These are phyloP conservation scores for Aspergillaceae sp. DNA, from an alignment of 2,329 filamentous ascomycete species.

Conservation along the genomic window DNA sequence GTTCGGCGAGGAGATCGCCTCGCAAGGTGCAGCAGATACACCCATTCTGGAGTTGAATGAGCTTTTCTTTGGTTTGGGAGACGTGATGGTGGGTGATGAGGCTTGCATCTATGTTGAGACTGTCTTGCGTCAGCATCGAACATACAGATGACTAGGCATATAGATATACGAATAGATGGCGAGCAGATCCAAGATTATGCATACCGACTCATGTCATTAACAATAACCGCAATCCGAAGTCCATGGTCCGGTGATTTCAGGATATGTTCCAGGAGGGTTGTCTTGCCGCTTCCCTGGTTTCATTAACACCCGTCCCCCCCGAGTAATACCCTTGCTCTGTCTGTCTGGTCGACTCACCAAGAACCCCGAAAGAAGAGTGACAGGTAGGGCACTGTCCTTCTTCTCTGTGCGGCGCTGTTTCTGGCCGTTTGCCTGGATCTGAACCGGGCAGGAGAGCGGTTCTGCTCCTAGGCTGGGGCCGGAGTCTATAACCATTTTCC, in stretches of 20 bases:
- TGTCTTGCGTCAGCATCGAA: constrained; percentile 11
- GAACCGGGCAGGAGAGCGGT: constrained; percentile 1
- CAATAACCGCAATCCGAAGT: constrained; percentile 60
- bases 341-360: constrained; percentile 31
- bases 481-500: constrained; percentile 10
- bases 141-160: too few species aligned
- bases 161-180: too few species aligned
- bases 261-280: constrained; percentile 61
- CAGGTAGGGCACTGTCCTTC: constrained; percentile 36
- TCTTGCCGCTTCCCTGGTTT: constrained; percentile 58
- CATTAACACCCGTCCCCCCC: neutral
- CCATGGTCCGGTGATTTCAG: constrained; percentile 56
- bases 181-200: constrained; percentile 9
- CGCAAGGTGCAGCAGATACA: constrained; percentile 70
- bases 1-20: constrained; percentile 61
- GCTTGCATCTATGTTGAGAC: constrained; percentile 57
- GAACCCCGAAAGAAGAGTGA: constrained; percentile 55
- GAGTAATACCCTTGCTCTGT: neutral
- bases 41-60: constrained; percentile 61
- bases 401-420: constrained; percentile 16
- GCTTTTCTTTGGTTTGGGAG: constrained; percentile 53
- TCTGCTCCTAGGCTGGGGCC: constrained; percentile 2
- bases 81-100: constrained; percentile 51
- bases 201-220: constrained; percentile 61
- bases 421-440: neutral